Percentiles rank a stretch among this genome's conserved stretches.
phyloP scores from a whole-genome alignment of 1,284 basidiomycete species.

The Marasmius fiardii region DNA sequence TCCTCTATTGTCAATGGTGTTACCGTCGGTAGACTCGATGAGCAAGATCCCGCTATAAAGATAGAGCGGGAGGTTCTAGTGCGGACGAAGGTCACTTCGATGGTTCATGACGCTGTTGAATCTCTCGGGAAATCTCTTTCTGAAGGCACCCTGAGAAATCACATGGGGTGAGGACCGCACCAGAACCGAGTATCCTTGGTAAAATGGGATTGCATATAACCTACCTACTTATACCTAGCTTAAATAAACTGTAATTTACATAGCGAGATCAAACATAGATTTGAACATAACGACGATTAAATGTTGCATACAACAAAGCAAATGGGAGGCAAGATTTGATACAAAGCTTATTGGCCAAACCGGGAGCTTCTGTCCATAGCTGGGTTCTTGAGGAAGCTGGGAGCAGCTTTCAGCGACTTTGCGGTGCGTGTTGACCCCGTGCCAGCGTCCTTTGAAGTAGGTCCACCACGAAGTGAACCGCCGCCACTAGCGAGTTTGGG shows the following conservation, averaged over 20 bases:
- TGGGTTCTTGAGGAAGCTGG: conserved; percentile 12
- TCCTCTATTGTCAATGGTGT: conserved; percentile 20
- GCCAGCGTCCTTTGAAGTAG: neutral
- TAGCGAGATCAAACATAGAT: conserved; percentile 1
- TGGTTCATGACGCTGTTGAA: conserved; percentile 61
- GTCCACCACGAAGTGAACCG: neutral
- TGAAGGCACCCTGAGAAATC: conserved; percentile 29
- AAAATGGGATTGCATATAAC: too few relatives aligned
- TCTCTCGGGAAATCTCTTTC: conserved; percentile 51
- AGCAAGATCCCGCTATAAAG: conserved; percentile 13
- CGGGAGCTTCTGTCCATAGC: conserved; percentile 9
- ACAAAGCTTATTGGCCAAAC: conserved; percentile 3
- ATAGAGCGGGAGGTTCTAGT: conserved; percentile 29
- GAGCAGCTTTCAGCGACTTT: conserved; percentile 9
- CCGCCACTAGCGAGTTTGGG: neutral
- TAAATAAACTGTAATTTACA: conserved; percentile 10
- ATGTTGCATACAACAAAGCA: neutral
- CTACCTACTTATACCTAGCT: too few relatives aligned
- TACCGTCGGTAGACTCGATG: neutral
- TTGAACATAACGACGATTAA: neutral
- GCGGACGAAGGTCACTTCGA: conserved; percentile 53
- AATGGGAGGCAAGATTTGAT: neutral
- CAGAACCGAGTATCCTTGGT: too few relatives aligned
- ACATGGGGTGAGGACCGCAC: too few relatives aligned
- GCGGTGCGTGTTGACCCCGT: neutral